phyloP scores from a whole-genome alignment of 208 protist species.

The Histomonas meleagridis region DNA sequence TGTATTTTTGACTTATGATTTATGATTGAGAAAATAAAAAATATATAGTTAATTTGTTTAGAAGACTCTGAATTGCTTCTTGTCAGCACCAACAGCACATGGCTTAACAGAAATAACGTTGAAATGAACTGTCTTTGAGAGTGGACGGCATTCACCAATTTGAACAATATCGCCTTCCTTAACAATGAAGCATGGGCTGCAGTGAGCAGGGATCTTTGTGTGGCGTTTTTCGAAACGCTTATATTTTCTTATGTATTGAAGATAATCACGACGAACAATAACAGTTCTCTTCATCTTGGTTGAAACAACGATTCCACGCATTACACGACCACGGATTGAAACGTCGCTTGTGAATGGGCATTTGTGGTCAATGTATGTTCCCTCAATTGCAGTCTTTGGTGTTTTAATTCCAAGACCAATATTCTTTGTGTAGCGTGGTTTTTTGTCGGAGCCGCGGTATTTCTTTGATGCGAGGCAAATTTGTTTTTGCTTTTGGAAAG shows the following conservation, averaged over 20 bases:
- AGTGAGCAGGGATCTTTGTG: constrained; percentile 92
- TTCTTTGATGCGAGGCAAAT: constrained; percentile 14
- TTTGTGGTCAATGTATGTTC: constrained; percentile 99
- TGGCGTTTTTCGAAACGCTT: constrained; percentile 99
- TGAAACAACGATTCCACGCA: constrained; percentile 86
- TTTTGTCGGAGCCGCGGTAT: constrained; percentile 49
- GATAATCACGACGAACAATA: constrained; percentile 96
- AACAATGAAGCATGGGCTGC: constrained; percentile 88
- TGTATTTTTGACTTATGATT: too few relatives aligned
- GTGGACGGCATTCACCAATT: constrained; percentile 80
- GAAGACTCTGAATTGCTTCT: constrained; percentile 52
- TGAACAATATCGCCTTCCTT: constrained; percentile 92
- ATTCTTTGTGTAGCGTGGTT: constrained; percentile 73
- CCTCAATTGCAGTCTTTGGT: constrained; percentile 86
- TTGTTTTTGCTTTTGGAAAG: constrained; percentile 30
- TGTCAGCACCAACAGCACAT: constrained; percentile 38
- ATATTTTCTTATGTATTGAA: constrained; percentile 99
- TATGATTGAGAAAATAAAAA: too few relatives aligned
- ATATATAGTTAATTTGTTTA: too few relatives aligned
- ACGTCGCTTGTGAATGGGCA: constrained; percentile 99
- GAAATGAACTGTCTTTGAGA: constrained; percentile 99
- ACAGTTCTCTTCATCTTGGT: constrained; percentile 95
- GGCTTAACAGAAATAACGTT: constrained; percentile 84
- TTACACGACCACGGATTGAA: constrained; percentile 93
- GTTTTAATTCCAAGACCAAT: constrained; percentile 97